Percentiles rank a stretch among this genome's conserved stretches.
Evolutionary conservation across 2,329 filamentous ascomycete species (phyloP).

Genomic region (Penicillium sp.): DNA sequence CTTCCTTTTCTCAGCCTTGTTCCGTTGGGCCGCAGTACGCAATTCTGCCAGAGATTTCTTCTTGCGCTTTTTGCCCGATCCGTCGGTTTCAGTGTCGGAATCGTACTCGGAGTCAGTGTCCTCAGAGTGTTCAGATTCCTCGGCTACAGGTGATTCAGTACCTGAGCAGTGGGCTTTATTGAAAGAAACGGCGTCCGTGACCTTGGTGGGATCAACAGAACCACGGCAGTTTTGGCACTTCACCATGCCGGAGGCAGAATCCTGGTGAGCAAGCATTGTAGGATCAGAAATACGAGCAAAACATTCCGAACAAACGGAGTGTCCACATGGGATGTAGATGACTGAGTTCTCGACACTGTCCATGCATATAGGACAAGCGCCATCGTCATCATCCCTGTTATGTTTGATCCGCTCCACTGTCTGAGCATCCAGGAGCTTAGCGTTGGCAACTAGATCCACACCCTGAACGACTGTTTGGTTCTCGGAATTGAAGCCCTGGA

Average conservation of each 20-base stretch:
- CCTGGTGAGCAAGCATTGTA: conserved; percentile 46
- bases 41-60: conserved; percentile 62
- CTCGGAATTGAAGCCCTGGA: conserved; percentile 63
- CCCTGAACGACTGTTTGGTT: conserved; percentile 47
- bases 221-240: conserved; percentile 78
- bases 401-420: conserved; percentile 67
- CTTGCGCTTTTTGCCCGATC: conserved; percentile 28
- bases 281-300: conserved; percentile 68
- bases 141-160: not conserved
- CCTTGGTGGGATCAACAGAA: conserved; percentile 62
- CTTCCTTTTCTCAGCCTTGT: conserved; percentile 61
- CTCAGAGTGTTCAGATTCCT: not conserved
- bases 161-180: conserved; percentile 68
- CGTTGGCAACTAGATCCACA: conserved; percentile 61
- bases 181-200: conserved; percentile 74
- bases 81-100: conserved; percentile 35
- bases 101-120: conserved; percentile 26
- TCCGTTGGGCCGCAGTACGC: conserved; percentile 66
- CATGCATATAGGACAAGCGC: conserved; percentile 72
- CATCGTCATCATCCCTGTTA: conserved; percentile 60
- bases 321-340: conserved; percentile 81
- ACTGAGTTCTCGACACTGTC: conserved; percentile 72
- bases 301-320: conserved; percentile 75
- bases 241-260: conserved; percentile 49
- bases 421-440: conserved; percentile 57